Base-by-base conservation (phyloP, 371 early-diverging fungal species). In the Catenaria anguillulae region DNA sequence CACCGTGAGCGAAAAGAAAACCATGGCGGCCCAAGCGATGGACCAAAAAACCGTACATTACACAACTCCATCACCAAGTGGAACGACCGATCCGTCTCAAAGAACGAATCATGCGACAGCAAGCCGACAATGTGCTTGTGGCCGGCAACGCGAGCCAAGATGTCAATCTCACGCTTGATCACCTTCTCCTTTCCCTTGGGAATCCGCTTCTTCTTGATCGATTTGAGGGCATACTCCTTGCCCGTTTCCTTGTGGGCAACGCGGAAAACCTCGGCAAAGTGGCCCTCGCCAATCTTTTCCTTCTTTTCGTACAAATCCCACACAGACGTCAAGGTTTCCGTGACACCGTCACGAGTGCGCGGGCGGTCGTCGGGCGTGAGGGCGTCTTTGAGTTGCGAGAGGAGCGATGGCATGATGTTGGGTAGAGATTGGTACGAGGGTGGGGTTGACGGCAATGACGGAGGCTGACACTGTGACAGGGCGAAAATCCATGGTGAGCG, bases 201-300 rank as follows among this genome's bases (percentile, higher is more conserved):
- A 6, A 50, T 50, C 15, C 31, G 26, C 52, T 50, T 50, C 52
- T 50, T 50, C 52, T 50, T 50, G 52, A 50, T 50, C 29, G 52
- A 21, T 31, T 50, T 50, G 52, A 50, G 52, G 21, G 52, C 52
- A 19, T 50, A 50, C 31, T 26, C 26, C 52, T 50, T 26, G 52
- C 52, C 52, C 31, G 52, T 50, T 31, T 50, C 52, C 21, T 23
- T 15, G 31, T 50, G 52, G 29, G 31, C 52, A 13, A 50, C 52
- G 52, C 52, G 52, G 52, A 29, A 31, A 1, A 50, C 52, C 8
- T 50, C 52, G 52, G 52, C 52, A 50, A 50, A 50, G 52, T 50
- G 52, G 52, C 52, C 52, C 52, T 50, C 52, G 52, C 52, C 52
- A 26, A 50, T 26, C 52, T 50, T 50, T 6, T 50, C 52, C 52